A percentile compares a stretch with the other conserved stretches of the same genome.
These are phyloP conservation scores for Hibiscus trionum DNA, from an alignment of 345 rosid genomes.

Conservation along the genomic window DNA sequence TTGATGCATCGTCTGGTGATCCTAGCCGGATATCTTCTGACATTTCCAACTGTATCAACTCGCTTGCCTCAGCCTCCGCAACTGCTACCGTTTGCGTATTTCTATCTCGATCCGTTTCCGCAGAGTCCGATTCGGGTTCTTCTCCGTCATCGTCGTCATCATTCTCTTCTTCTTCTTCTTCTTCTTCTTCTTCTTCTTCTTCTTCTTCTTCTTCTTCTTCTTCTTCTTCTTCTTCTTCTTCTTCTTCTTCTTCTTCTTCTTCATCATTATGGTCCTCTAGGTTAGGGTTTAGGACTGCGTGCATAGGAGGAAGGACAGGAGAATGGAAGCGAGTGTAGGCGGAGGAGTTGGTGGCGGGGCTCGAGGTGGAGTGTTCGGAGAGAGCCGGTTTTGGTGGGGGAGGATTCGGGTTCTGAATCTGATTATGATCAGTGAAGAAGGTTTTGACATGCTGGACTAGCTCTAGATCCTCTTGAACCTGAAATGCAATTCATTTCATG, in stretches of 20 bases:
- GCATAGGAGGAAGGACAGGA: slow-evolving; percentile 12
- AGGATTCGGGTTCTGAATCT: slow-evolving; percentile 16
- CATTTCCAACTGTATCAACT: slow-evolving; percentile 66
- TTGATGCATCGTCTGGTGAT: slow-evolving; percentile 63
- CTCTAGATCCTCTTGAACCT: slow-evolving; percentile 55
- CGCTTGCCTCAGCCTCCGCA: slow-evolving; percentile 43
- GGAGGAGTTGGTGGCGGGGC: neutral
- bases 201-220: slow-evolving; percentile 1
- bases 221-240: no score
- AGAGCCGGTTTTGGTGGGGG: slow-evolving; percentile 64
- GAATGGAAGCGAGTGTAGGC: slow-evolving; percentile 26
- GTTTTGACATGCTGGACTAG: slow-evolving; percentile 39
- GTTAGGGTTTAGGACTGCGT: slow-evolving; percentile 13
- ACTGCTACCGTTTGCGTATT: slow-evolving; percentile 1
- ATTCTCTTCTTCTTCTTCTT: neutral
- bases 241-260: slow-evolving; percentile 1
- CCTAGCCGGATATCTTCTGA: slow-evolving; percentile 68
- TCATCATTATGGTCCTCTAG: slow-evolving; percentile 27
- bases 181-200: slow-evolving; percentile 14
- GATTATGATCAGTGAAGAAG: slow-evolving; percentile 30
- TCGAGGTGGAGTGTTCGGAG: slow-evolving; percentile 71
- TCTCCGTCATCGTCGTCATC: slow-evolving; percentile 9
- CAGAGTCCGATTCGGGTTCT: slow-evolving; percentile 32
- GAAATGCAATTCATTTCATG: neutral
- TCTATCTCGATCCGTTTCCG: slow-evolving; percentile 30